Conservation (phyloP, 495 filamentous ascomycete genomes). For the Extremus antarcticus region DNA sequence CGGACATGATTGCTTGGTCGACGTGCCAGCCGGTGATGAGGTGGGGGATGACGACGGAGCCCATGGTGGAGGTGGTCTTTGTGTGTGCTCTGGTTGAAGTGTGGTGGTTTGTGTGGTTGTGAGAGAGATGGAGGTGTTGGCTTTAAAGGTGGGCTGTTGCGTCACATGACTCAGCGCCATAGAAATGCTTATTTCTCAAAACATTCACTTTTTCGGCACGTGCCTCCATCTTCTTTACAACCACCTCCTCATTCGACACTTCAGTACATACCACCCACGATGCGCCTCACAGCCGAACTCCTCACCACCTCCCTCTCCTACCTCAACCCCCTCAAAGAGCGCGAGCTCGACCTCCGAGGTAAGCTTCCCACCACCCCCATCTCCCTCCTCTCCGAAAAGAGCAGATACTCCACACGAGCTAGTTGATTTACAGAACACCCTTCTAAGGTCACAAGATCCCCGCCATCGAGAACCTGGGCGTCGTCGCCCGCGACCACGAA, state of each 20-base stretch:
- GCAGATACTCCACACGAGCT: slow-evolving; percentile 87
- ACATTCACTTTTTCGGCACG: background rate
- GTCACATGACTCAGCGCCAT: background rate
- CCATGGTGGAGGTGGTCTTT: slow-evolving; percentile 41
- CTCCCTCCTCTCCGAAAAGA: slow-evolving; percentile 70
- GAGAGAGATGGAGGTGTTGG: background rate
- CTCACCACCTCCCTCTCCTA: slow-evolving; percentile 86
- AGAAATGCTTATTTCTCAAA: background rate
- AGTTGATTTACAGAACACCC: slow-evolving; percentile 65
- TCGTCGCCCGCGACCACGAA: slow-evolving; percentile 71
- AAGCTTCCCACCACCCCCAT: slow-evolving; percentile 36
- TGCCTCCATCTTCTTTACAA: background rate
- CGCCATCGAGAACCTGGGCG: slow-evolving; percentile 93
- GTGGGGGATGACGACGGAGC: slow-evolving; percentile 89
- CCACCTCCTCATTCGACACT: background rate
- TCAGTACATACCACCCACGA: slow-evolving; percentile 24
- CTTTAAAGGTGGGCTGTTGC: background rate
- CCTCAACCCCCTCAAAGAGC: slow-evolving; percentile 94
- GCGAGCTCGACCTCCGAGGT: slow-evolving; percentile 99
- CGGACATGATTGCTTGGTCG: slow-evolving; percentile 83
- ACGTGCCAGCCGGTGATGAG: slow-evolving; percentile 91
- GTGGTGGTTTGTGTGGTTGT: background rate
- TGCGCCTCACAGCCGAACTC: slow-evolving; percentile 92
- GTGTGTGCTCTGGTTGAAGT: background rate
- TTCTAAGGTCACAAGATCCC: slow-evolving; percentile 91